phyloP scores from a whole-genome alignment of 225 moss, liverwort and hornwort genomes.

The Straminergon stramineum region DNA sequence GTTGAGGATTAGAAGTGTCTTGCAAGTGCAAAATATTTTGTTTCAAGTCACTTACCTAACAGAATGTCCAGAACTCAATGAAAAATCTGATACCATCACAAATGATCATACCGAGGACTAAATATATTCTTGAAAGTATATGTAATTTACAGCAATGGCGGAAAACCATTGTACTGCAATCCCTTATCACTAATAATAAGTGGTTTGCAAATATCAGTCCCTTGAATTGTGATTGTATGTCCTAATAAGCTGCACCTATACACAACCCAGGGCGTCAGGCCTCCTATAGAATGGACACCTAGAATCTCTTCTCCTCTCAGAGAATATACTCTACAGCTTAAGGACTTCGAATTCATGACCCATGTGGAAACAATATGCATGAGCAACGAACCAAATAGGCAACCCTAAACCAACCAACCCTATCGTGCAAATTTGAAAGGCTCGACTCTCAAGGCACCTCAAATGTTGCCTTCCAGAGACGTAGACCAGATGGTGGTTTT shows the following conservation, averaged over 20 bases:
- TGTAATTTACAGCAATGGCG: conserved; percentile 9
- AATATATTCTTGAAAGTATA: not conserved
- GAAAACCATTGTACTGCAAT: not conserved
- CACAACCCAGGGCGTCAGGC: not conserved
- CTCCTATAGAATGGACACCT: not conserved
- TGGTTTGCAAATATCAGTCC: conserved; percentile 3
- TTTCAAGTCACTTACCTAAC: not conserved
- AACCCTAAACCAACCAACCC: not conserved
- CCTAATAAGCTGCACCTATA: not conserved
- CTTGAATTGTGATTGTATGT: not conserved
- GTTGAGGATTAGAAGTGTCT: not conserved
- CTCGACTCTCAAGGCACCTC: not conserved
- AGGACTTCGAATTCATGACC: not conserved
- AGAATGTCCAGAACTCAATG: not conserved
- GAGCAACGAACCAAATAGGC: not conserved
- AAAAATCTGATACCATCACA: not conserved
- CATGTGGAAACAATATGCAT: not conserved
- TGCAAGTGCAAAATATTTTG: not conserved
- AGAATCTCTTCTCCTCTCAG: not conserved
- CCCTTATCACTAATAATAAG: not conserved
- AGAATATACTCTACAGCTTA: conserved; percentile 19
- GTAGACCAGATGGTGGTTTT: not conserved
- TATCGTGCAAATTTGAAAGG: not conserved
- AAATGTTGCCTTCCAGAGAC: not conserved
- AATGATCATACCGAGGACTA: not conserved